Percentiles rank a stretch among this genome's conserved stretches.
phyloP scores from a whole-genome alignment of 257 asterid genomes.

The Nyctanthes arbortristis region DNA sequence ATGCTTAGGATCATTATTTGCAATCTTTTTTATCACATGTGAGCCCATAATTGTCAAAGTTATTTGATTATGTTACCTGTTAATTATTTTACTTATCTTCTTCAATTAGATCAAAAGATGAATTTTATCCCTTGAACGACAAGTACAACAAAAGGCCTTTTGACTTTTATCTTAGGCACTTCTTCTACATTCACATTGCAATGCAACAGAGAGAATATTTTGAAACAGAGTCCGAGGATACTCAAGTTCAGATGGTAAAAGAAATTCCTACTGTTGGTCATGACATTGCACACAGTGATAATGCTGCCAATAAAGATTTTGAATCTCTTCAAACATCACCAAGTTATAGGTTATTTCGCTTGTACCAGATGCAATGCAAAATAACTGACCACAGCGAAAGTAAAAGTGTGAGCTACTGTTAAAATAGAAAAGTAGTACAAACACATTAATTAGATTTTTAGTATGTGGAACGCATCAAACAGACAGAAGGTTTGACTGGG shows the following conservation, averaged over 20 bases:
- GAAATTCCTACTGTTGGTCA: neutral
- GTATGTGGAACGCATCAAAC: neutral
- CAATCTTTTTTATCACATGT: neutral
- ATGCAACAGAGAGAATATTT: neutral
- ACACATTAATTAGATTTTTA: slow-evolving; percentile 12
- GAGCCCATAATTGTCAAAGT: neutral
- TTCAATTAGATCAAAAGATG: neutral
- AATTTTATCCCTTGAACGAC: neutral
- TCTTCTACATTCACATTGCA: neutral
- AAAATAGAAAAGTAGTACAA: too few relatives aligned
- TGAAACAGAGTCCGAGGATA: neutral
- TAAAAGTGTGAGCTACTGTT: neutral
- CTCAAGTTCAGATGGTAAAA: neutral
- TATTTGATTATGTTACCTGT: neutral
- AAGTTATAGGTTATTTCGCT: neutral
- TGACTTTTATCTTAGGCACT: too few relatives aligned
- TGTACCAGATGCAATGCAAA: slow-evolving; percentile 16
- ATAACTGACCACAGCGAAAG: neutral
- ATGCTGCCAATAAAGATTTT: neutral
- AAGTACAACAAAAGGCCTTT: neutral
- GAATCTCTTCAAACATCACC: neutral
- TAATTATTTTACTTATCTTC: neutral
- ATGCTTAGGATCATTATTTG: neutral
- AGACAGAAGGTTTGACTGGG: slow-evolving; percentile 17
- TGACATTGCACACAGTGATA: neutral